Evolutionary conservation across 2,329 filamentous ascomycete species (phyloP).

Genomic region (Fusarium falciforme): DNA sequence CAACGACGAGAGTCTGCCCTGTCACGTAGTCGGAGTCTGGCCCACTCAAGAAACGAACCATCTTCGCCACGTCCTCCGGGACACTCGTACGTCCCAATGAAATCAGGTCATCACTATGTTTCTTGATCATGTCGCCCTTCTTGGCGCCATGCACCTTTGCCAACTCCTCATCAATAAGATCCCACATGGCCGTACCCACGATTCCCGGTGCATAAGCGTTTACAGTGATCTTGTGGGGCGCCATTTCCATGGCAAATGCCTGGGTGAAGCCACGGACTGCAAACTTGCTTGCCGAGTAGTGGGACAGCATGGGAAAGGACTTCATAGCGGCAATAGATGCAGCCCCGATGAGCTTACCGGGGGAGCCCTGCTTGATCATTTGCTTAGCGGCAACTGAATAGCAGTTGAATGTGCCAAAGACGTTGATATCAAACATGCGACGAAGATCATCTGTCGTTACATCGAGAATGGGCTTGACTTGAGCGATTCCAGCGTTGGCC

Average conservation of each 20-base stretch:
- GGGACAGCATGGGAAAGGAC: constrained; percentile 66
- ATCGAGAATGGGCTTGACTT: constrained; percentile 67
- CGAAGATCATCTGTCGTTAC: constrained; percentile 67
- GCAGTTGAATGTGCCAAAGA: constrained; percentile 73
- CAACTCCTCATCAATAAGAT: constrained; percentile 70
- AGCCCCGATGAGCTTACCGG: constrained; percentile 64
- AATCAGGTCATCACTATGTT: constrained; percentile 64
- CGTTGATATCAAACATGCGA: constrained; percentile 73
- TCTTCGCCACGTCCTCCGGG: constrained; percentile 71
- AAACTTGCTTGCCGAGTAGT: constrained; percentile 75
- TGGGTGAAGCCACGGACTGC: constrained; percentile 75
- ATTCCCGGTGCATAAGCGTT: constrained; percentile 77
- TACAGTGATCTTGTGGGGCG: constrained; percentile 71
- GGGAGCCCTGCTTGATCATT: constrained; percentile 70
- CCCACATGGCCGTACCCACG: constrained; percentile 76
- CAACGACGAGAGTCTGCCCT: constrained; percentile 72
- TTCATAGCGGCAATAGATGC: constrained; percentile 70
- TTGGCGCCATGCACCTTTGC: constrained; percentile 57
- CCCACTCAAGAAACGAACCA: constrained; percentile 71
- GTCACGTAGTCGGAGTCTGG: constrained; percentile 73
- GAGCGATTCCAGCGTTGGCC: constrained; percentile 71
- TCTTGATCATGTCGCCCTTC: constrained; percentile 66
- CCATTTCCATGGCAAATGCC: constrained; percentile 74
- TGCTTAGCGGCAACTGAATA: constrained; percentile 72
- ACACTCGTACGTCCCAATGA: constrained; percentile 67